Percentiles rank a stretch among this genome's conserved stretches.
These are phyloP conservation scores for Barnettozyma populi DNA, from an alignment of 805 yeast species.

Conservation along the genomic window DNA sequence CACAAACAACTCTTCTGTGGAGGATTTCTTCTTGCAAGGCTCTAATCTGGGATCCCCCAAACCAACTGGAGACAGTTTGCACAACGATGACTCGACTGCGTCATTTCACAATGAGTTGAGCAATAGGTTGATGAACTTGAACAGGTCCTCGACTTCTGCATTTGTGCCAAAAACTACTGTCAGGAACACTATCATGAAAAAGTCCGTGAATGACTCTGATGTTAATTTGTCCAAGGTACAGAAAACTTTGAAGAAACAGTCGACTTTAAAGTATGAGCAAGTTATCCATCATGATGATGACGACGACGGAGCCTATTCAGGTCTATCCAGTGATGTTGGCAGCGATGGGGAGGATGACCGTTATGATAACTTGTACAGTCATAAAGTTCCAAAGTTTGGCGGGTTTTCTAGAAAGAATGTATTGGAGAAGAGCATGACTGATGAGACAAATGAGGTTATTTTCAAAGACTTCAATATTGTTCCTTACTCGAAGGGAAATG, in stretches of 20 bases:
- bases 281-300: slow-evolving; percentile 8
- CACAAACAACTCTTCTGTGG: slow-evolving; percentile 20
- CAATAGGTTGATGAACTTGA: slow-evolving; percentile 4
- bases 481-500: slow-evolving; percentile 72
- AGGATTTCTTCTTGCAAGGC: slow-evolving; percentile 23
- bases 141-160: slow-evolving; percentile 12
- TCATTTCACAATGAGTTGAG: slow-evolving; percentile 11
- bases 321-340: slow-evolving; percentile 14
- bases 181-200: slow-evolving; percentile 5
- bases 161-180: slow-evolving; percentile 40
- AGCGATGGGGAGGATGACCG: slow-evolving; percentile 23
- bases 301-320: slow-evolving; percentile 11
- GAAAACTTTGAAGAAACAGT: slow-evolving; percentile 4
- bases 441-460: slow-evolving; percentile 29
- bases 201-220: slow-evolving; percentile 9
- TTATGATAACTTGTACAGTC: slow-evolving; percentile 20
- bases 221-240: slow-evolving; percentile 1
- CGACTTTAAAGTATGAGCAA: slow-evolving; percentile 8
- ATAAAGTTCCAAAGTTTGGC: slow-evolving; percentile 49
- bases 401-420: slow-evolving; percentile 66
- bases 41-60: slow-evolving; percentile 5
- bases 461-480: slow-evolving; percentile 45
- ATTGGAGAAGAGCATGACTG: slow-evolving; percentile 22
- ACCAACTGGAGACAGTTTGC: background rate
- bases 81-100: background rate